A percentile compares a stretch with the other conserved stretches of the same genome.
phyloP scores from a whole-genome alignment of 352 stramenopile species.

The Globisporangium recalcitrans region DNA sequence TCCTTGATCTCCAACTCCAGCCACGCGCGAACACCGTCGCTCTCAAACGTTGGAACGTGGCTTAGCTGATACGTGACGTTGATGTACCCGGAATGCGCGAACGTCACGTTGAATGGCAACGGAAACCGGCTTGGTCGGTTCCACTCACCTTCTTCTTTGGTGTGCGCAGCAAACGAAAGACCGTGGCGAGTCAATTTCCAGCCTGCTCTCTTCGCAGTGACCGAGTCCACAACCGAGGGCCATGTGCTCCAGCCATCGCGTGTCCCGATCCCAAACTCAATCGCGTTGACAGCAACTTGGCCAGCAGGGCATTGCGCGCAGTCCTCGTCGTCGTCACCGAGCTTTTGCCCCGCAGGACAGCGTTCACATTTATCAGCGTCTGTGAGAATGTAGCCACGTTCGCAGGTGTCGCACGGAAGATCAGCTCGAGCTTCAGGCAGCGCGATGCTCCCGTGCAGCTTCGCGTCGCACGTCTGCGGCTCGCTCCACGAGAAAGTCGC shows the following conservation, averaged over 20 bases:
- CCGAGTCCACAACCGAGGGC: conserved; percentile 48
- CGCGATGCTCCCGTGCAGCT: conserved; percentile 34
- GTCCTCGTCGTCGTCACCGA: conserved; percentile 28
- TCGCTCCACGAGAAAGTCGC: conserved; percentile 64
- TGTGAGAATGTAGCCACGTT: conserved; percentile 37
- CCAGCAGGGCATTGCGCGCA: conserved; percentile 33
- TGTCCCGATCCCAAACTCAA: conserved; percentile 47
- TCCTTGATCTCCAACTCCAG: conserved; percentile 58
- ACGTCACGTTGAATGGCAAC: conserved; percentile 52
- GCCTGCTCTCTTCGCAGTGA: conserved; percentile 29
- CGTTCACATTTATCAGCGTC: conserved; percentile 37
- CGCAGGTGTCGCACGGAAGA: conserved; percentile 48
- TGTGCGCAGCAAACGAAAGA: conserved; percentile 32
- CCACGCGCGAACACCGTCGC: conserved; percentile 56
- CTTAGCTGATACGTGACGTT: conserved; percentile 65
- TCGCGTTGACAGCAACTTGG: conserved; percentile 45
- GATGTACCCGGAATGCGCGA: conserved; percentile 42
- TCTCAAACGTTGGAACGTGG: conserved; percentile 58
- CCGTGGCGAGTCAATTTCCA: conserved; percentile 71
- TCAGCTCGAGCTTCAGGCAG: conserved; percentile 33
- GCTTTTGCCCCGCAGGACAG: conserved; percentile 33
- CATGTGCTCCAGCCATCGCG: conserved; percentile 52
- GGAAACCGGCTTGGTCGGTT: conserved; percentile 33
- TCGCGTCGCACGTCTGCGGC: conserved; percentile 54
- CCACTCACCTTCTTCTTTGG: conserved; percentile 18